Conservation (phyloP, 2,329 filamentous ascomycete species). For the Didymella segeticola region DNA sequence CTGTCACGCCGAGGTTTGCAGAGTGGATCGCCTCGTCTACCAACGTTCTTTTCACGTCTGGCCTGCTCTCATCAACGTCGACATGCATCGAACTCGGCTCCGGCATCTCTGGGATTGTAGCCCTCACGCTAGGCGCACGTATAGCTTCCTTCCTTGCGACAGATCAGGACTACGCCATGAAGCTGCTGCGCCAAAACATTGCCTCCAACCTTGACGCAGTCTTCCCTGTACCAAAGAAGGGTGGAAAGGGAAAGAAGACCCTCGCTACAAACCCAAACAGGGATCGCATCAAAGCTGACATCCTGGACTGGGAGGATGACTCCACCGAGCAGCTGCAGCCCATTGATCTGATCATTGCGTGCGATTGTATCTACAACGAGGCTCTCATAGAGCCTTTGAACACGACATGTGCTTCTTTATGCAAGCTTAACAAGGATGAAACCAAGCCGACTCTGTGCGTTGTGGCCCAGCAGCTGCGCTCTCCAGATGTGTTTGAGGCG, state of each 20-base stretch:
- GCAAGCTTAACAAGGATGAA: conserved; percentile 56
- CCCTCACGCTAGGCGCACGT: conserved; percentile 68
- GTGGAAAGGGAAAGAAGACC: conserved; percentile 14
- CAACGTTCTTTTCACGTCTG: conserved; percentile 68
- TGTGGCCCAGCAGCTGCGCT: conserved; percentile 87
- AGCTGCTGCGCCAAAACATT: conserved; percentile 78
- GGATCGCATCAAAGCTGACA: conserved; percentile 18
- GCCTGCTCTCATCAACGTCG: conserved; percentile 62
- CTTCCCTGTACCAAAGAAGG: conserved; percentile 14
- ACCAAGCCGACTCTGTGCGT: conserved; percentile 71
- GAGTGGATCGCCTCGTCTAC: conserved; percentile 72
- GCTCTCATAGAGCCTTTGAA: conserved; percentile 81
- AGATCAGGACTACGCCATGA: conserved; percentile 85
- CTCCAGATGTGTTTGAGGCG: conserved; percentile 80
- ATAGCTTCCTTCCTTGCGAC: conserved; percentile 77
- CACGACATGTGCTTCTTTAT: conserved; percentile 79
- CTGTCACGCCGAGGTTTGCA: conserved; percentile 83
- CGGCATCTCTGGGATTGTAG: conserved; percentile 83
- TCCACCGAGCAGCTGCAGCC: conserved; percentile 56
- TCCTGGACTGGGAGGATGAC: conserved; percentile 82
- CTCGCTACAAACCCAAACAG: conserved; percentile 53
- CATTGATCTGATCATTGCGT: conserved; percentile 79
- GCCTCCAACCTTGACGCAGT: conserved; percentile 59
- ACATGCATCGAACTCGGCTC: conserved; percentile 83
- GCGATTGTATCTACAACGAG: conserved; percentile 96